These are phyloP conservation scores for Saccharomycodes ludwigii DNA, from an alignment of 805 yeast genomes.

Conservation along the genomic window DNA sequence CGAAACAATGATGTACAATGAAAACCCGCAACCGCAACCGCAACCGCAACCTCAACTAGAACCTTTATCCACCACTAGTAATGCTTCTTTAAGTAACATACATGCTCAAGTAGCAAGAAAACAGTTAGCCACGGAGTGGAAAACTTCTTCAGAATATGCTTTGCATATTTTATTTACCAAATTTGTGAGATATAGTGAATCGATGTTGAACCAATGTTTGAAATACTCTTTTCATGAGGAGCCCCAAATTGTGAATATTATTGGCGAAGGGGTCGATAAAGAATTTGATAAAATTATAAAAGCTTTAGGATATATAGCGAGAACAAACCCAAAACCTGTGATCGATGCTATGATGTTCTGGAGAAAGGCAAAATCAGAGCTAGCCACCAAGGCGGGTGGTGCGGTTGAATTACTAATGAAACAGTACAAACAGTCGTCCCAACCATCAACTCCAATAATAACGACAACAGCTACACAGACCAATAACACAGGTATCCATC, in stretches of 20 bases:
- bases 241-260: slow-evolving; percentile 64
- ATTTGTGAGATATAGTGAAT: slow-evolving; percentile 87
- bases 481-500: too few relatives aligned
- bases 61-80: not conserved
- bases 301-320: slow-evolving; percentile 83
- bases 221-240: slow-evolving; percentile 50
- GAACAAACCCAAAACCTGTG: slow-evolving; percentile 85
- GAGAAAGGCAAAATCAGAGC: slow-evolving; percentile 88
- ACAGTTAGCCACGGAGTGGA: slow-evolving; percentile 28
- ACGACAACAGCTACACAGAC: too few relatives aligned
- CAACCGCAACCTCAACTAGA: slow-evolving; percentile 1
- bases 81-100: not conserved
- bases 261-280: slow-evolving; percentile 80
- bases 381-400: slow-evolving; percentile 52
- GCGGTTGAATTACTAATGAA: slow-evolving; percentile 33
- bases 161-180: slow-evolving; percentile 89
- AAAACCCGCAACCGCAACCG: too few relatives aligned
- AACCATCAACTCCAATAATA: too few relatives aligned
- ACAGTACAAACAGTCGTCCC: slow-evolving; percentile 25
- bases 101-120: not conserved
- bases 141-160: slow-evolving; percentile 80
- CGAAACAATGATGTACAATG: too few relatives aligned
- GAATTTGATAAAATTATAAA: slow-evolving; percentile 76
- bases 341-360: slow-evolving; percentile 97
- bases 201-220: slow-evolving; percentile 65